Percentiles rank a stretch among this genome's conserved stretches.
phyloP scores from a whole-genome alignment of 2,329 filamentous ascomycete species.

The Ophiostoma sp. region DNA sequence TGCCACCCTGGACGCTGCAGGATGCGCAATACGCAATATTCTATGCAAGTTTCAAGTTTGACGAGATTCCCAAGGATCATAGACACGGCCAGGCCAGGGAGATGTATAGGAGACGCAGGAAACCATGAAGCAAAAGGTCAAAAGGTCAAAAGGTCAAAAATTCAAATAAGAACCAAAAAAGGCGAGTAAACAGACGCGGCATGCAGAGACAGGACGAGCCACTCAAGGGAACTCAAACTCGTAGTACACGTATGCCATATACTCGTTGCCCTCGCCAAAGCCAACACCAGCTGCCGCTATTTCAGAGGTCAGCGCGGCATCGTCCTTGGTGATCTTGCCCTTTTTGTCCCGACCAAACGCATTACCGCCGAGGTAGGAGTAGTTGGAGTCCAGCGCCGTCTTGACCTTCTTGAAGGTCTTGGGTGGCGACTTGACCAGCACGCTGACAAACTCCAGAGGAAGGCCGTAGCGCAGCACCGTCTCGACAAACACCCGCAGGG shows the following conservation, averaged over 20 bases:
- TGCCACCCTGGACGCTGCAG: not conserved
- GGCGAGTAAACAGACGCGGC: not conserved
- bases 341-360: constrained; percentile 92
- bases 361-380: constrained; percentile 90
- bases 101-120: not conserved
- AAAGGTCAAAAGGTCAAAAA: not conserved
- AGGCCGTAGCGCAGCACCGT: constrained; percentile 94
- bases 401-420: constrained; percentile 81
- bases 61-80: not conserved
- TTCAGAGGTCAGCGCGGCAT: constrained; percentile 70
- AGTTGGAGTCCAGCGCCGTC: constrained; percentile 71
- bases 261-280: constrained; percentile 70
- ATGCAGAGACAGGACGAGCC: not conserved
- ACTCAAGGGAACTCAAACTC: constrained; percentile 71
- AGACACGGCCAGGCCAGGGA: not conserved
- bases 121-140: not conserved
- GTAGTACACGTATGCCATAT: constrained; percentile 96
- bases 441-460: constrained; percentile 82
- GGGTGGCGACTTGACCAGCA: constrained; percentile 55
- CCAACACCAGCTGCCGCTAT: constrained; percentile 70
- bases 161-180: too few relatives aligned
- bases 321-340: constrained; percentile 85
- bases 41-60: constrained; percentile 12
- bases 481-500: constrained; percentile 91
- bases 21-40: not conserved